Conservation (phyloP, 2,329 filamentous ascomycete species). For the Diaporthe citrichinensis region DNA sequence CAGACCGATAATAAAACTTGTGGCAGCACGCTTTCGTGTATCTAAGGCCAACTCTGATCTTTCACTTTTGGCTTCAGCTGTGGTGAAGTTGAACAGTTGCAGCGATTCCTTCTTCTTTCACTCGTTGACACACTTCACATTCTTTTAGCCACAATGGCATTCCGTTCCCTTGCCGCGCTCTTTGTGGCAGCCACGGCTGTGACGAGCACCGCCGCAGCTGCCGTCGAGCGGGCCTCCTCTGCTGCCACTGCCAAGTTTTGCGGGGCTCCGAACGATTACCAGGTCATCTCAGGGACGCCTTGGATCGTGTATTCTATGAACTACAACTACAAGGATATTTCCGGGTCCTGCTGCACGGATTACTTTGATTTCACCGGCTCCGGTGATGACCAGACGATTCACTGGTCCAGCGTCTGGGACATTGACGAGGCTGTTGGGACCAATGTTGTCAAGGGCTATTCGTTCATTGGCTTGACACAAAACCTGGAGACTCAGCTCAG, state of each 20-base stretch:
- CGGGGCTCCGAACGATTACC: conserved; percentile 46
- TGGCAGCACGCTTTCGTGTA: neutral
- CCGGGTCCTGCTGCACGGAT: conserved; percentile 56
- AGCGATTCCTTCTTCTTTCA: neutral
- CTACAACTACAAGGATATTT: conserved; percentile 56
- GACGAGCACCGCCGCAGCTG: neutral
- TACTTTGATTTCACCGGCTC: conserved; percentile 53
- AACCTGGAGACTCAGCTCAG: conserved; percentile 56
- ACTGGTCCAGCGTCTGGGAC: conserved; percentile 56
- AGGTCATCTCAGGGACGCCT: conserved; percentile 54
- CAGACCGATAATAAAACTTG: neutral
- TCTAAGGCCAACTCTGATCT: too few relatives aligned
- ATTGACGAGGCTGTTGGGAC: conserved; percentile 53
- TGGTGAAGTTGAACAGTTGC: neutral
- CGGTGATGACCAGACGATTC: conserved; percentile 49
- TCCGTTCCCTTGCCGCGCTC: conserved; percentile 22
- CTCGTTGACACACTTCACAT: neutral
- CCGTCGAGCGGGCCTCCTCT: conserved; percentile 6
- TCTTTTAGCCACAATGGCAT: conserved; percentile 32
- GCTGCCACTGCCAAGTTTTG: conserved; percentile 41
- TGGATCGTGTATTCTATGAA: conserved; percentile 63
- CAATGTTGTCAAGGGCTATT: conserved; percentile 59
- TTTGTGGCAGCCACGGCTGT: conserved; percentile 25
- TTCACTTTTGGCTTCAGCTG: neutral
- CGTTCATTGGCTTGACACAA: conserved; percentile 59